Evolutionary conservation across 768 basidiomycete species (phyloP).

Genomic region (Kwoniella europaea): DNA sequence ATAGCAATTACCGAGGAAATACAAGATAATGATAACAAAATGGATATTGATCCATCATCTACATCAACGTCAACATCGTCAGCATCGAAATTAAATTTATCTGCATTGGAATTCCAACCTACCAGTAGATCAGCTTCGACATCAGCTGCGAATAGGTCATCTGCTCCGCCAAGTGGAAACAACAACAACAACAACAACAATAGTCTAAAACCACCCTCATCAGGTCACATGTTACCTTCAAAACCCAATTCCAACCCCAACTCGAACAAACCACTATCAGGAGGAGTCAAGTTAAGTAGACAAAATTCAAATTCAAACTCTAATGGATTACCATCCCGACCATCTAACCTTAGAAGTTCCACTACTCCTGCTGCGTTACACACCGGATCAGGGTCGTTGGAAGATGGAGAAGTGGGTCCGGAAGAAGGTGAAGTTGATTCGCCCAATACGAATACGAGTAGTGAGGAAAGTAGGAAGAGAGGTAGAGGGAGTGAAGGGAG

Average conservation of each 20-base stretch:
- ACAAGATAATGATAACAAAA: constrained; percentile 13
- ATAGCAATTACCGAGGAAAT: constrained; percentile 7
- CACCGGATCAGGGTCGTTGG: constrained; percentile 16
- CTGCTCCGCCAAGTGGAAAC: constrained; percentile 8
- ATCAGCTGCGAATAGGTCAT: constrained; percentile 2
- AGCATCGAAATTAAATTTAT: constrained; percentile 28
- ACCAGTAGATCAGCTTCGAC: not conserved
- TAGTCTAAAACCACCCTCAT: constrained; percentile 14
- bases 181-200: constrained; percentile 6
- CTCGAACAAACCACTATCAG: too few species aligned
- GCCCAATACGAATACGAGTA: not conserved
- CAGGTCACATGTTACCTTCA: constrained; percentile 19
- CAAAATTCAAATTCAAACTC: too few species aligned
- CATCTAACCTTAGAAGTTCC: constrained; percentile 24
- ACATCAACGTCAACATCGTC: not conserved
- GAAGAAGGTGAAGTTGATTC: constrained; percentile 34
- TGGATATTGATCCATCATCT: constrained; percentile 42
- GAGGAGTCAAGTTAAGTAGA: too few species aligned
- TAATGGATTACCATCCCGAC: constrained; percentile 17
- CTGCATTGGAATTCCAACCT: constrained; percentile 47
- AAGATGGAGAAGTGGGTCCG: constrained; percentile 33
- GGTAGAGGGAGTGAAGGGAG: constrained; percentile 5
- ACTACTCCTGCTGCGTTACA: constrained; percentile 23
- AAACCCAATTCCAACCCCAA: not conserved
- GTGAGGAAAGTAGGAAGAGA: constrained; percentile 11